Evolutionary conservation across 176 grass and related monocot genomes (phyloP), one percentile per base, ranked within the genome.

Genomic region (Tuctoria greenei): DNA sequence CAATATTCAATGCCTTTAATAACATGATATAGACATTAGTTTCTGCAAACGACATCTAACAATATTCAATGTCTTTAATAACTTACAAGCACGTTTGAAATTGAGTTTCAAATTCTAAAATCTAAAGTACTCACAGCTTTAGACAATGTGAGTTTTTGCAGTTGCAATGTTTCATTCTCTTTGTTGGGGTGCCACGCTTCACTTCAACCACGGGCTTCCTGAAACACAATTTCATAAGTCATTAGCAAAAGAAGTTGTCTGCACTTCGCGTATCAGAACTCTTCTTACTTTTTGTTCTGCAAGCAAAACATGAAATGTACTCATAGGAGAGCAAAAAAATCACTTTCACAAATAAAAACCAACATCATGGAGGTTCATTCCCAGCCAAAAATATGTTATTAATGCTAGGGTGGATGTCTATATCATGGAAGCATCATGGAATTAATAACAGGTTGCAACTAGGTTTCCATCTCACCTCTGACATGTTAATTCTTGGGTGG

Each of bases 121-220:
- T 37, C 24, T 41, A 79, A 43, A 54, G 14, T 72, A 90, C 87
- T 69, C 82, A 90, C 87, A 93, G 65, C 73, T 93, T 93, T 77
- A 93, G 76, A 81, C 87, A 93, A 67, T 82, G 88, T 12, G 91
- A 90, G 38, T 90, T 79, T 76, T 61, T 89, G 81, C 91, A 93
- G 73, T 93, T 93, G 73, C 91, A 93, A 14, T 87, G 85, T 59
- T 90, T 85, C 84, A 90, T 93, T 68, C 61, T 87, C 82, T 79
- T 89, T 36, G 69, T 46, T 63, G 57, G 81, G 20, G 81, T 71
- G 45, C 70, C 68, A 77, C 27, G 82, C 81, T 93, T 93, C 26
- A 67, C 46, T 77, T 89, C 83, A 43, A 52, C 8, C 66, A 59
- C 0, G 35, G 59, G 79, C 58, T 93, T 85, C 40, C 91, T 93